Base-by-base conservation (phyloP, 257 asterid species). In the Striga asiatica region DNA sequence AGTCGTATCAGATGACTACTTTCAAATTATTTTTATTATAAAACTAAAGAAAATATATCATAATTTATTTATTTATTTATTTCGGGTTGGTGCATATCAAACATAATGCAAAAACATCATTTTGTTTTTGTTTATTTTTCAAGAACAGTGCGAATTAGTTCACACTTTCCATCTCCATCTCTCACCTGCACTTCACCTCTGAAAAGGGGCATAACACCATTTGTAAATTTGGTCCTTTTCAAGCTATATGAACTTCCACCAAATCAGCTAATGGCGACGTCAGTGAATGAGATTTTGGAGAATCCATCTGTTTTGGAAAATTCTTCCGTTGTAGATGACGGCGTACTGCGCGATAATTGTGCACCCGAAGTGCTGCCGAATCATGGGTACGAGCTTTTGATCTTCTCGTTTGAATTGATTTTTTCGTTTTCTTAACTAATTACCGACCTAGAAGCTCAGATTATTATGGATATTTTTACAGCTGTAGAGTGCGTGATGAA, bases 361-460 rank as follows among this genome's bases (percentile, higher is more conserved):
- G 72, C 47, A 24, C 19, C 77, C 19, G 71, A 68, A 25, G 72
- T 64, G 27, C 23, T 68, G 58, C 71, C 61, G 32, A 77, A 72
- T 71, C 74, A 74, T 28, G 70, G 79, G 93, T 79, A 79, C 22
- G 5, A 29, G 35, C 35, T 41, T 13, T 41, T 13, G 13, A 6
- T 39, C 16, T 3, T 0, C 4, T 11, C 42, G 2, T 11, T 35
- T 9, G n/a, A n/a, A n/a, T n/a, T n/a, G n/a, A n/a, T 35, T 35
- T 35, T 35, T 11, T 35, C 42, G 10, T 35, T 35, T 37, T 12
- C n/a, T 37, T 35, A n/a, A n/a, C n/a, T n/a, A n/a, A n/a, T n/a
- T n/a, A n/a, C n/a, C n/a, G n/a, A n/a, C n/a, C n/a, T n/a, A n/a
- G n/a, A n/a, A n/a, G n/a, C n/a, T n/a, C n/a, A n/a, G n/a, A n/a